Percentiles rank a stretch among this genome's conserved stretches.
phyloP scores from a whole-genome alignment of 345 rosid genomes.

The Hibiscus trionum region DNA sequence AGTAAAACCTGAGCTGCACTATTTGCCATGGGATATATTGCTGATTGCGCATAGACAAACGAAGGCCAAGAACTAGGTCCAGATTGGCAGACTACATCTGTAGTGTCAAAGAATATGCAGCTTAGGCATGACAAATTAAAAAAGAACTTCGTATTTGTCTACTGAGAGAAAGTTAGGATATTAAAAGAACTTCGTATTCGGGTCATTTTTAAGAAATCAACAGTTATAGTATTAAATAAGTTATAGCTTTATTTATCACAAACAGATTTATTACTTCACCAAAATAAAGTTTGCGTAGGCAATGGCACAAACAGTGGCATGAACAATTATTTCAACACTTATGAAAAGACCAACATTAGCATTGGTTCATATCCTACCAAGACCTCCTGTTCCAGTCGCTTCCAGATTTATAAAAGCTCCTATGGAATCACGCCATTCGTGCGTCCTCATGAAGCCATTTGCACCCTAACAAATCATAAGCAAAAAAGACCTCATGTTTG shows the following conservation, averaged over 20 bases:
- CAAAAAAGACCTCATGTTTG: constrained; percentile 8
- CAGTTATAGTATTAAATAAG: no score
- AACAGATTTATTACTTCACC: no score
- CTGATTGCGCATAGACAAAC: constrained; percentile 73
- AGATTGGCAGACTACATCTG: constrained; percentile 98
- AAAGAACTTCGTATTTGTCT: background rate
- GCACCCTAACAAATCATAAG: constrained; percentile 60
- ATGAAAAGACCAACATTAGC: background rate
- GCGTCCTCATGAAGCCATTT: constrained; percentile 86
- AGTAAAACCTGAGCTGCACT: constrained; percentile 91
- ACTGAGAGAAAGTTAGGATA: no score
- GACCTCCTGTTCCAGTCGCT: constrained; percentile 94
- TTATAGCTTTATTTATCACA: no score
- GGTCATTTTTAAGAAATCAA: no score
- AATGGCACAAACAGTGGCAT: no score
- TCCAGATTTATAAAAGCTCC: constrained; percentile 92
- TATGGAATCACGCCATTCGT: constrained; percentile 73
- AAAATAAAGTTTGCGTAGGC: no score
- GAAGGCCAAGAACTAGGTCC: constrained; percentile 98
- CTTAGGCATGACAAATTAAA: constrained; percentile 9
- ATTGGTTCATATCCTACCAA: constrained; percentile 45
- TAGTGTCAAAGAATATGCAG: constrained; percentile 5
- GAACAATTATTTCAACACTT: no score
- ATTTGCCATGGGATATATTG: constrained; percentile 84
- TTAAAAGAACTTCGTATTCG: background rate